Evolutionary conservation across 2,329 filamentous ascomycete genomes (phyloP).

Genomic region (Dryadomyces sulphureus): DNA sequence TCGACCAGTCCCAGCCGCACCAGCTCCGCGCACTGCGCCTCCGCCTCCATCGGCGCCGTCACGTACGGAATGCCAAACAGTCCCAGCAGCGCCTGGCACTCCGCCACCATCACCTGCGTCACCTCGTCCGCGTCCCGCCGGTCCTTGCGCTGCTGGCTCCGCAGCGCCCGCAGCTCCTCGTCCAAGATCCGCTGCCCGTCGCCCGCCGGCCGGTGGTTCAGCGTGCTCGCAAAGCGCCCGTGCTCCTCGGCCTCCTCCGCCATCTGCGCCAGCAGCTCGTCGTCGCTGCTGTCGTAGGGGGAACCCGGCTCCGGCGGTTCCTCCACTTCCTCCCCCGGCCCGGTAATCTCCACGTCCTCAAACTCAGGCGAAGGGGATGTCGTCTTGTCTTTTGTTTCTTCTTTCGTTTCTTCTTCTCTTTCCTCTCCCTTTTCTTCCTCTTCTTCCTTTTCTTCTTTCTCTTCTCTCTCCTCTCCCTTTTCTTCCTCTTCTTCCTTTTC

Average conservation of each 20-base stretch:
- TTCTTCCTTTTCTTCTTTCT: not conserved
- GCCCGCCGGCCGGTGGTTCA: slow-evolving; percentile 59
- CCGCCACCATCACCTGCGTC: slow-evolving; percentile 86
- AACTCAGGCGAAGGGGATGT: no score
- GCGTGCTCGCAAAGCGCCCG: slow-evolving; percentile 73
- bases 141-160: slow-evolving; percentile 92
- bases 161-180: slow-evolving; percentile 68
- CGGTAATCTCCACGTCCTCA: slow-evolving; percentile 18
- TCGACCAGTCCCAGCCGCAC: slow-evolving; percentile 80
- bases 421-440: not conserved
- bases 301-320: no score
- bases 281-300: no score
- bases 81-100: slow-evolving; percentile 80
- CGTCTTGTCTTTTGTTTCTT: no score
- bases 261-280: slow-evolving; percentile 73
- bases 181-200: slow-evolving; percentile 74
- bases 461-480: not conserved
- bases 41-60: slow-evolving; percentile 96
- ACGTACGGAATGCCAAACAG: slow-evolving; percentile 93
- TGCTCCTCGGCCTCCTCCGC: slow-evolving; percentile 89
- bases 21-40: slow-evolving; percentile 91
- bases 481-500: not conserved
- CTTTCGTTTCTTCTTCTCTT: not conserved
- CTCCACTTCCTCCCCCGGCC: no score
- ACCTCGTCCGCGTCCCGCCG: slow-evolving; percentile 93